These are phyloP conservation scores for Paraleonurus japonicus DNA, from an alignment of 257 asterid genomes.

Conservation along the genomic window DNA sequence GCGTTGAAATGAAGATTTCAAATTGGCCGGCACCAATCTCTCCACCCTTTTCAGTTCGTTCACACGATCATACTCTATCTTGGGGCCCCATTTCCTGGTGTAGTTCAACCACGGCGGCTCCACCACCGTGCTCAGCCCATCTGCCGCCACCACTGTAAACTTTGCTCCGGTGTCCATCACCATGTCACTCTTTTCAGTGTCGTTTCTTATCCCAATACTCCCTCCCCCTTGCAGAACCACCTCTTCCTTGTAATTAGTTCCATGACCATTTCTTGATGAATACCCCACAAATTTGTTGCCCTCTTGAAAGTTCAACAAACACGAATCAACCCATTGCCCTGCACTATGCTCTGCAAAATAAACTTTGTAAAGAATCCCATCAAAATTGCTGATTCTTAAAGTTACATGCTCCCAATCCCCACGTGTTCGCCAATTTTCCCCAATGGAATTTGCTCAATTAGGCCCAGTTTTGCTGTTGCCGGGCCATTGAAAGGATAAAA, in stretches of 20 bases:
- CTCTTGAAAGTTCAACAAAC: conserved; percentile 40
- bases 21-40: conserved; percentile 28
- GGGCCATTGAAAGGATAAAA: conserved; percentile 92
- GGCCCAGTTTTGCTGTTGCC: conserved; percentile 58
- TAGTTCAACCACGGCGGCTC: conserved; percentile 83
- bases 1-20: conserved; percentile 37
- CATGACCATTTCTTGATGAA: conserved; percentile 72
- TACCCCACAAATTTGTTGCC: conserved; percentile 61
- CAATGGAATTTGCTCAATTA: conserved; percentile 37
- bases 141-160: conserved; percentile 50
- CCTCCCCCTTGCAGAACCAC: conserved; percentile 49
- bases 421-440: conserved; percentile 81
- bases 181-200: conserved; percentile 50
- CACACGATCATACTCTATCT: conserved; percentile 37
- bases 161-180: conserved; percentile 55
- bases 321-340: conserved; percentile 70
- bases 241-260: conserved; percentile 45
- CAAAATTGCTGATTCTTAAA: conserved; percentile 74
- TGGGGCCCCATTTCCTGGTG: conserved; percentile 74
- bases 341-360: conserved; percentile 62
- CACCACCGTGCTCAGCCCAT: conserved; percentile 31
- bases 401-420: conserved; percentile 96
- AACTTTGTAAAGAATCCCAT: conserved; percentile 55
- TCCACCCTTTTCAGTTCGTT: conserved; percentile 39
- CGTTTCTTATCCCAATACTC: conserved; percentile 64